Percentiles rank a stretch among this genome's conserved stretches.
phyloP scores from a whole-genome alignment of 495 filamentous ascomycete species.

The Cercophora sp. region DNA sequence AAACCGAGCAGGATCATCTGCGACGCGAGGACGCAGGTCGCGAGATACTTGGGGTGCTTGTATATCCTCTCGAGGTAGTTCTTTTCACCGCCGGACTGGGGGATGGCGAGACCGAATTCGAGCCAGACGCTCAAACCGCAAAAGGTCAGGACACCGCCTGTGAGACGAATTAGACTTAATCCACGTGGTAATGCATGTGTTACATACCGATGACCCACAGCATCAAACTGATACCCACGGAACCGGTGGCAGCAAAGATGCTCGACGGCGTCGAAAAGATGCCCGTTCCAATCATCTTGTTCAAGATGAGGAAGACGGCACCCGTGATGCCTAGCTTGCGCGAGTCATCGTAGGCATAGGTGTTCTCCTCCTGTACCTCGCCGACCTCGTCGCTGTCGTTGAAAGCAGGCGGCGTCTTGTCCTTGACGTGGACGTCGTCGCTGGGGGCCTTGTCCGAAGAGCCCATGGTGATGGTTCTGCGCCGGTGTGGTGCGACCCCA shows the following conservation, averaged over 20 bases:
- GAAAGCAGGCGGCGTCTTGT: background rate
- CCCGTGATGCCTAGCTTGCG: slow-evolving; percentile 49
- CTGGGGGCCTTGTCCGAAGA: slow-evolving; percentile 15
- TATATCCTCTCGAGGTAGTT: slow-evolving; percentile 63
- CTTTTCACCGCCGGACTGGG: slow-evolving; percentile 48
- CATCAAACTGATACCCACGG: slow-evolving; percentile 29
- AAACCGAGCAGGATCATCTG: slow-evolving; percentile 54
- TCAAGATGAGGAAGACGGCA: slow-evolving; percentile 51
- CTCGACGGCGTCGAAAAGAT: slow-evolving; percentile 51
- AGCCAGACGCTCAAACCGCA: slow-evolving; percentile 26
- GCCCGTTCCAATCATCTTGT: slow-evolving; percentile 56
- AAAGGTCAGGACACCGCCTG: slow-evolving; percentile 29
- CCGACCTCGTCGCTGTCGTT: slow-evolving; percentile 17
- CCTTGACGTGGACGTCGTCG: slow-evolving; percentile 14
- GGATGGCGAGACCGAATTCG: slow-evolving; percentile 50
- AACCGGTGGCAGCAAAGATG: slow-evolving; percentile 44
- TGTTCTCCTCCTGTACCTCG: slow-evolving; percentile 30
- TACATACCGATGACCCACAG: slow-evolving; percentile 36
- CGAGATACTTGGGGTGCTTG: slow-evolving; percentile 57
- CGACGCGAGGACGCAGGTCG: slow-evolving; percentile 56
- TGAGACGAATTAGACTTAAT: background rate
- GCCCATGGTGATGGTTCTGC: slow-evolving; percentile 14
- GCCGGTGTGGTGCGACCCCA: background rate
- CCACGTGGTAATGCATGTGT: slow-evolving; percentile 4
- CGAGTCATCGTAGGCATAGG: slow-evolving; percentile 45